Percentiles rank a stretch among this genome's conserved stretches.
Evolutionary conservation across 345 rosid species (phyloP).

Genomic region (Eucalyptus erythrocorys): DNA sequence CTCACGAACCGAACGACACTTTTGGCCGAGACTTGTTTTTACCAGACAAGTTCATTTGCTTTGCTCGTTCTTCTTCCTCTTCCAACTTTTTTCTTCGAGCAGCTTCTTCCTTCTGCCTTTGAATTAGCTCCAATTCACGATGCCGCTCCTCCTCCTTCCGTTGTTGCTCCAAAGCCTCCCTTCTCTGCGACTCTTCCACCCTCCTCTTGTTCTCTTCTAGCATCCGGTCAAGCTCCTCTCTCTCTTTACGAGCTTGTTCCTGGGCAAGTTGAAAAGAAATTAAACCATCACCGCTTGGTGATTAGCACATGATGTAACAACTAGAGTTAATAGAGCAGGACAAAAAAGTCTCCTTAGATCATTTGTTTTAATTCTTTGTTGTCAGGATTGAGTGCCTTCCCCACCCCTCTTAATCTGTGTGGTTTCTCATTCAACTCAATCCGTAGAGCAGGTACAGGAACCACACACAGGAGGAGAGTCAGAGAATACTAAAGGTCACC

Average conservation of each 20-base stretch:
- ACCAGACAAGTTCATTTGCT: constrained; percentile 16
- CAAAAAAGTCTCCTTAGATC: neutral
- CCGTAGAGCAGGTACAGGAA: neutral
- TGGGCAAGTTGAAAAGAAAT: neutral
- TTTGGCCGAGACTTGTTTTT: constrained; percentile 43
- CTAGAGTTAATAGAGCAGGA: neutral
- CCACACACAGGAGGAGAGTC: neutral
- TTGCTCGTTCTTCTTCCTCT: constrained; percentile 60
- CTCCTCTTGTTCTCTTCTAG: constrained; percentile 75
- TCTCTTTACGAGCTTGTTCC: constrained; percentile 79
- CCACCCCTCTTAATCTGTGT: neutral
- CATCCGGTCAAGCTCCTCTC: constrained; percentile 86
- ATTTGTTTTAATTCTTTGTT: neutral
- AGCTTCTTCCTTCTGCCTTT: constrained; percentile 75
- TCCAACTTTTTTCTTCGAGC: constrained; percentile 60
- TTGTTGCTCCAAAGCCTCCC: constrained; percentile 76
- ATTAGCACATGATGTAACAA: neutral
- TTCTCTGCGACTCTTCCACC: constrained; percentile 75
- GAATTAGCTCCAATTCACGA: constrained; percentile 63
- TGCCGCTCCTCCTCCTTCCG: constrained; percentile 76
- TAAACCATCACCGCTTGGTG: neutral
- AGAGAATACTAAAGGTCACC: neutral
- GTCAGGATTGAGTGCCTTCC: neutral
- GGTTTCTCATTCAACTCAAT: neutral
- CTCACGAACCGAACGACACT: constrained; percentile 24